phyloP scores from a whole-genome alignment of 1,139 yeast genomes.

The Hanseniaspora uvarum region DNA sequence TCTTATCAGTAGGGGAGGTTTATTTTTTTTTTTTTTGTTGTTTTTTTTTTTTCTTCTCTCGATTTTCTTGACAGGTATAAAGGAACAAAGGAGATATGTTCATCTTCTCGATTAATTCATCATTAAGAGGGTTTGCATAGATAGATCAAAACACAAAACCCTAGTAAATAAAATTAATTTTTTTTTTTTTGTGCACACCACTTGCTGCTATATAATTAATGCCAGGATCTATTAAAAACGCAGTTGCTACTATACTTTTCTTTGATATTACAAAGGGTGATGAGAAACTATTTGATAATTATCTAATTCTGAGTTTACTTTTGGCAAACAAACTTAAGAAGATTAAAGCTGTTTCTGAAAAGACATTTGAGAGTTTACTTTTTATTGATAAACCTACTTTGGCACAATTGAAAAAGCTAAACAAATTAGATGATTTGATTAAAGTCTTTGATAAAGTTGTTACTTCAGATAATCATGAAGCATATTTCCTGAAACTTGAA shows the following conservation, averaged over 20 bases:
- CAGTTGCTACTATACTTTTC: conserved; percentile 6
- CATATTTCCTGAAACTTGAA: conserved; percentile 6
- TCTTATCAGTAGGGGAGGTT: neutral
- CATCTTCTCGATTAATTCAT: too few relatives aligned
- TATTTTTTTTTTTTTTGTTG: neutral
- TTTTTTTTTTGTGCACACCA: too few relatives aligned
- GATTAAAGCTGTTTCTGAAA: neutral
- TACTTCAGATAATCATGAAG: conserved; percentile 1
- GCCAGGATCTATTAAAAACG: neutral
- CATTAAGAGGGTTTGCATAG: too few relatives aligned
- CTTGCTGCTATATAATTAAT: neutral
- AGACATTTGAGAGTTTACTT: neutral
- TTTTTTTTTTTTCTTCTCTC: neutral
- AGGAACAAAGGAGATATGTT: too few relatives aligned
- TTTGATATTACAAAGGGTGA: neutral
- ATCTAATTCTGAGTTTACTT: neutral
- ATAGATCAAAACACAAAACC: too few relatives aligned
- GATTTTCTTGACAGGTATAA: neutral
- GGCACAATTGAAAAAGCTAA: neutral
- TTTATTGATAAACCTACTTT: conserved; percentile 7
- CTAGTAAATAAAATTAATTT: too few relatives aligned
- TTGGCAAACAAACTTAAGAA: neutral
- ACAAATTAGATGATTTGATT: neutral
- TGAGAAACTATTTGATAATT: conserved; percentile 1
- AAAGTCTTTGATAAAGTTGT: conserved; percentile 4